These are phyloP conservation scores for Saccharomyces pastorianus DNA, from an alignment of 1,139 yeast genomes.

Conservation along the genomic window DNA sequence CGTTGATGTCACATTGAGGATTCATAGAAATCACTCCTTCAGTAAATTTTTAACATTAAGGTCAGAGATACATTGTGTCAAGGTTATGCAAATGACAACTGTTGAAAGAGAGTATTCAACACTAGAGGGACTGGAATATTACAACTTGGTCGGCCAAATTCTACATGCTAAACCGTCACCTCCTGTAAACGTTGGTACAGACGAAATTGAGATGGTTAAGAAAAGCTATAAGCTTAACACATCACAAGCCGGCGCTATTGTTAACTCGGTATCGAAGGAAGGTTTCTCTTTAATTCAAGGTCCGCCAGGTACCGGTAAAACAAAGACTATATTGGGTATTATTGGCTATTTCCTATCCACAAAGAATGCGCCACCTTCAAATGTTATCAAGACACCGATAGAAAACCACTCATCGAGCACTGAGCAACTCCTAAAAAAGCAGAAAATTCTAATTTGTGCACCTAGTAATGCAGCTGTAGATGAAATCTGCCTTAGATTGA, in stretches of 20 bases:
- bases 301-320: conserved; percentile 98
- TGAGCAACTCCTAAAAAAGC: conserved; percentile 32
- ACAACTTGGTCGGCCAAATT: conserved; percentile 61
- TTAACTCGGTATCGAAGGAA: conserved; percentile 53
- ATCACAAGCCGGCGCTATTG: conserved; percentile 86
- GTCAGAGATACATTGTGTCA: conserved; percentile 55
- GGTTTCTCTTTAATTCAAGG: conserved; percentile 95
- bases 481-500: conserved; percentile 78
- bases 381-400: conserved; percentile 19
- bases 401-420: conserved; percentile 13
- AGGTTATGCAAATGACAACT: conserved; percentile 80
- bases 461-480: conserved; percentile 99
- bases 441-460: conserved; percentile 78
- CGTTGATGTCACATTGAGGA: conserved; percentile 68
- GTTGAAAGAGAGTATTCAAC: conserved; percentile 90
- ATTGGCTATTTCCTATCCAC: conserved; percentile 65
- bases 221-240: conserved; percentile 56
- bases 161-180: conserved; percentile 55
- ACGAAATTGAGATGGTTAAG: conserved; percentile 39
- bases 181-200: conserved; percentile 28
- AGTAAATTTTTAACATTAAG: conserved; percentile 52
- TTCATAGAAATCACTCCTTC: conserved; percentile 38
- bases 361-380: conserved; percentile 24
- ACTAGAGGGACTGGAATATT: conserved; percentile 69
- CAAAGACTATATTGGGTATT: conserved; percentile 89